phyloP scores from a whole-genome alignment of 352 stramenopile species.

The Globisporangium alternatum region DNA sequence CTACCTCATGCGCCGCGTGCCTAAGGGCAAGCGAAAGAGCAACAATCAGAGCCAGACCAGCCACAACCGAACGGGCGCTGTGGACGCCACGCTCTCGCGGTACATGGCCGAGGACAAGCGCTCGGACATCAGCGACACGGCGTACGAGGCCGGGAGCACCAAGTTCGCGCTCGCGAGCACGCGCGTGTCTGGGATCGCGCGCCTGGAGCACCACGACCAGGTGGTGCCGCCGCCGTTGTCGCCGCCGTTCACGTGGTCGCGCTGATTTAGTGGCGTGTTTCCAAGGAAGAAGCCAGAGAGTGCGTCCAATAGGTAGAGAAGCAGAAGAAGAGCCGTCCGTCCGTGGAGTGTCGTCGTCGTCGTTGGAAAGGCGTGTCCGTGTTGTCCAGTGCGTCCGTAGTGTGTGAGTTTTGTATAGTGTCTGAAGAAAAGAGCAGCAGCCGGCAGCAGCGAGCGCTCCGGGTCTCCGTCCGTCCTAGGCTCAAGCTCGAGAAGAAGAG shows the following conservation, averaged over 20 bases:
- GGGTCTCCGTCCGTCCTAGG: not conserved
- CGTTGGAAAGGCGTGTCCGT: constrained; percentile 5
- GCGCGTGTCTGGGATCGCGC: constrained; percentile 19
- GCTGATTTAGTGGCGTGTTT: not conserved
- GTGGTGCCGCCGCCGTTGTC: constrained; percentile 3
- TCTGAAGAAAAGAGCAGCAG: constrained; percentile 9
- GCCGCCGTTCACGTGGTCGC: constrained; percentile 18
- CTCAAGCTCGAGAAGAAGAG: not conserved
- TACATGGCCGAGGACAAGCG: constrained; percentile 50
- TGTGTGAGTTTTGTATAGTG: constrained; percentile 10
- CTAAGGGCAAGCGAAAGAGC: constrained; percentile 18
- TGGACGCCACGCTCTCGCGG: constrained; percentile 44
- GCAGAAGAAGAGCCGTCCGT: constrained; percentile 4
- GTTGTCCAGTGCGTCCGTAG: constrained; percentile 15
- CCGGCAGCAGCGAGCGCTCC: constrained; percentile 2
- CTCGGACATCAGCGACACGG: constrained; percentile 17
- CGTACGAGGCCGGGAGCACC: constrained; percentile 16
- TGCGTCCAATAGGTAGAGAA: constrained; percentile 11
- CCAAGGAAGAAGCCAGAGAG: constrained; percentile 6
- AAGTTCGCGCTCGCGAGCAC: constrained; percentile 19
- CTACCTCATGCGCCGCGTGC: constrained; percentile 82
- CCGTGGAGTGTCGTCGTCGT: constrained; percentile 4
- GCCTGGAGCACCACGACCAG: constrained; percentile 20
- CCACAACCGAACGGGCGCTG: constrained; percentile 10
- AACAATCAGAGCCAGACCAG: constrained; percentile 7